Evolutionary conservation across 108 stramenopile genomes (phyloP), one percentile per base, ranked within the genome.

Genomic region (Stephanodiscus minutulus): DNA sequence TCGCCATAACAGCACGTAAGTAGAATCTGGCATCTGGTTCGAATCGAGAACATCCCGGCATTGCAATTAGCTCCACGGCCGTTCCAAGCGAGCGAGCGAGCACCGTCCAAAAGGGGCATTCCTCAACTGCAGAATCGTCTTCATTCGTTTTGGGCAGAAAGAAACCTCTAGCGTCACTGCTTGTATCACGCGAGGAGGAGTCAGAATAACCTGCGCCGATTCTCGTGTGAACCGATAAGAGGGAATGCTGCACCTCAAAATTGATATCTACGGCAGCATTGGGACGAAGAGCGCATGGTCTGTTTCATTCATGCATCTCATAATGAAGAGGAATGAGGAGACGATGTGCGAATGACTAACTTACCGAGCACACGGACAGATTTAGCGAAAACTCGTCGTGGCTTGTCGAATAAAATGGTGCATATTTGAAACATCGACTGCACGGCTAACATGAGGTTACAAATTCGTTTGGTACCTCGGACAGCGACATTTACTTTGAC

Each of bases 71-170:
- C 64, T 87, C 81, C 7, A 91, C 54, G 3, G 20, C 64, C 44
- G 27, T 56, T 10, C 43, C 46, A 46, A 67, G n/a, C 49, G 80
- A 73, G 36, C 73, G 67, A 10, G 83, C 87, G 60, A 81, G 64
- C 27, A 91, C 41, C 59, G 78, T 61, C 90, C 90, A 91, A 47
- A 84, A 85, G 29, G 82, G 71, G 37, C 83, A 76, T 21, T 67
- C 61, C 15, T 58, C 57, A 21, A 31, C 55, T 17, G 62, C 46
- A 18, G 48, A 22, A 33, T 82, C 55, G 7, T 62, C 28, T 9
- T 79, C 61, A 44, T 12, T 66, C 41, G 20, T 66, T 64, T 57
- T 61, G 15, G 77, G 77, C 29, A 29, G 48, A 56, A 79, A 79
- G 60, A 35, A 74, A 29, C 66, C 66, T 43, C 70, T 36, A 48